Base-by-base conservation (phyloP, 345 rosid genomes). In the Populus davidiana region DNA sequence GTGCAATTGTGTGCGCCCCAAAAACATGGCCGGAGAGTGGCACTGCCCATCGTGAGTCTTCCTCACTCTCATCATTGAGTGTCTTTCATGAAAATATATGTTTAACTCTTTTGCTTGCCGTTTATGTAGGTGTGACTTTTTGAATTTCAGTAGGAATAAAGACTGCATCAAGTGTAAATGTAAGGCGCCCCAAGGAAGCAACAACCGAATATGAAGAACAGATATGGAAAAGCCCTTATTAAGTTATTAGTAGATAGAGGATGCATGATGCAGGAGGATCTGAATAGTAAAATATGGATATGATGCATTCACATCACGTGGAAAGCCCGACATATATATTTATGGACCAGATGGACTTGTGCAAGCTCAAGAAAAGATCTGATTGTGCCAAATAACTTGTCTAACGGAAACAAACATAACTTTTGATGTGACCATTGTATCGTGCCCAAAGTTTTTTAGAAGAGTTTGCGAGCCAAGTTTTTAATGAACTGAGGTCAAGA, bases 41-140 rank as follows among this genome's bases (percentile, higher is more conserved):
- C 93, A 91, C 81, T 95, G 99, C 80, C 91, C 92, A n/a, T 86
- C 91, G 97, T 94, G 64, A 76, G 96, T 83, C 63, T 78, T 82
- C 82, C 75, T 75, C 0, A 5, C 59, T 56, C 5, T 14, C 31
- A 11, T 8, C 11, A 20, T 36, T 16, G 9, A 1, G 13, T n/a
- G 14, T 38, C 47, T 69, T 41, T n/a, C 16, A n/a, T 5, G 39
- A 49, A 35, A 61, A 65, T 25, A 50, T 81, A 13, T 72, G 18
- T 72, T 33, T 44, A 38, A 44, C 5, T 44, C 4, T 14, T 56
- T 69, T 64, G 44, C 75, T 68, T 75, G 79, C 44, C 75, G 82
- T 83, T 67, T 11, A 20, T 80, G 47, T 31, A 92, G 98, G 81
- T 94, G 97, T 62, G 88, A 94, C 84, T 91, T 84, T 83, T 36